phyloP scores from a whole-genome alignment of 169 alveolate species.

The Cryptosporidium canis region DNA sequence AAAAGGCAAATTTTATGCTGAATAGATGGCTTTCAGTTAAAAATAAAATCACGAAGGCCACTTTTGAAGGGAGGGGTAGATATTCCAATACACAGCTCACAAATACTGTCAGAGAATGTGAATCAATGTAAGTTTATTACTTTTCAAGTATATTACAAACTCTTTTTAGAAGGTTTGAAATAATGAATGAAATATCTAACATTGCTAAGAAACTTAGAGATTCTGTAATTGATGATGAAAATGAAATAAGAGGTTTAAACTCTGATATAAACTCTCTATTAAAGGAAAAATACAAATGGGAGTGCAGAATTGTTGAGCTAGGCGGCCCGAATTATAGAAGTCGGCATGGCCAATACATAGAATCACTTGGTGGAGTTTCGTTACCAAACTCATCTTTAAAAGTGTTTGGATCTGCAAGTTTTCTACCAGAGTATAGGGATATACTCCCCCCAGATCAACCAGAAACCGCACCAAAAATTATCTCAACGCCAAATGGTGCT shows the following conservation, averaged over 20 bases:
- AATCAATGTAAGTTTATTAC: constrained; percentile 73
- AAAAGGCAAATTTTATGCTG: constrained; percentile 78
- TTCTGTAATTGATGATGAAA: constrained; percentile 89
- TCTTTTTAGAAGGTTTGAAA: constrained; percentile 73
- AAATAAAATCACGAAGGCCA: constrained; percentile 72
- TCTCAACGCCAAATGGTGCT: background rate
- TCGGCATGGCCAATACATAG: constrained; percentile 44
- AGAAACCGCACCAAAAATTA: background rate
- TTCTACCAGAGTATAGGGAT: constrained; percentile 38
- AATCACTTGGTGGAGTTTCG: constrained; percentile 61
- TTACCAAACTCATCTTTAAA: constrained; percentile 55
- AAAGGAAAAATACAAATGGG: constrained; percentile 89
- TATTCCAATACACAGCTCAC: constrained; percentile 72
- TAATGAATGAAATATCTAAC: constrained; percentile 82
- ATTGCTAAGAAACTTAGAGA: constrained; percentile 63
- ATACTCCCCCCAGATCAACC: background rate
- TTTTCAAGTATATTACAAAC: background rate
- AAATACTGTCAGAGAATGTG: constrained; percentile 72
- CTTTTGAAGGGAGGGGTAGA: constrained; percentile 68
- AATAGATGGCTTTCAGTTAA: constrained; percentile 79
- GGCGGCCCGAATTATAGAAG: constrained; percentile 88
- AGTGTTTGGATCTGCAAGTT: constrained; percentile 30
- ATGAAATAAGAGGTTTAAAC: constrained; percentile 88
- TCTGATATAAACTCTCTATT: constrained; percentile 89
- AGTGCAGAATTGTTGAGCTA: constrained; percentile 87